Conservation (phyloP, 2,329 filamentous ascomycete genomes). For the Dothideomycetes sp. region DNA sequence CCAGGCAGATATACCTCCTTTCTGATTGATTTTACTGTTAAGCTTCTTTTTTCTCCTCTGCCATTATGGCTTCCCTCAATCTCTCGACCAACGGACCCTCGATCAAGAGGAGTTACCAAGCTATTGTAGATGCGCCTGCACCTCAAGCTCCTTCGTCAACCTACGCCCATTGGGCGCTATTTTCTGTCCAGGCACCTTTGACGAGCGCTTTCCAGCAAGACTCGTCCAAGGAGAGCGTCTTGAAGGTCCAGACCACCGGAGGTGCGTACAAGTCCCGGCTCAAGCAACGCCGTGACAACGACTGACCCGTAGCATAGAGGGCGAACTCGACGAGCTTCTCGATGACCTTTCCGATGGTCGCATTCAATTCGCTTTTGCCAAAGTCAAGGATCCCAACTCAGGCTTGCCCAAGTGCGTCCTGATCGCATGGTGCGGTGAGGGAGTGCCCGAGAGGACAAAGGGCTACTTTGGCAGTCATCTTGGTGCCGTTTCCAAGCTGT, state of each 20-base stretch:
- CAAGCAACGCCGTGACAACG: neutral
- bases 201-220: conserved; percentile 85
- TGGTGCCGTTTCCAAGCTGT: conserved; percentile 77
- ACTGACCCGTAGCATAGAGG: conserved; percentile 49
- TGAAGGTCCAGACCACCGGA: conserved; percentile 90
- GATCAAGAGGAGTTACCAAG: conserved; percentile 52
- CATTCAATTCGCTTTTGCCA: conserved; percentile 93
- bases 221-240: conserved; percentile 79
- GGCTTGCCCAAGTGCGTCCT: conserved; percentile 82
- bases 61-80: conserved; percentile 66
- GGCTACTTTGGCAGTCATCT: conserved; percentile 97
- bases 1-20: too few relatives aligned
- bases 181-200: conserved; percentile 84
- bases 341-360: conserved; percentile 96
- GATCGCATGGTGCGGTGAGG: conserved; percentile 94
- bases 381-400: conserved; percentile 91
- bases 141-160: conserved; percentile 57
- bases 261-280: conserved; percentile 42
- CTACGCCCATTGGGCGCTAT: conserved; percentile 86
- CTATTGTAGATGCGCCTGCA: conserved; percentile 53
- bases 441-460: conserved; percentile 96
- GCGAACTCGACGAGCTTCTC: conserved; percentile 78
- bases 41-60: neutral
- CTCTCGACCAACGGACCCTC: conserved; percentile 45
- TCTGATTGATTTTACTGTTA: too few relatives aligned